Evolutionary conservation across 164 flowering plant genomes (phyloP).

Genomic region (Litsea cubeba): DNA sequence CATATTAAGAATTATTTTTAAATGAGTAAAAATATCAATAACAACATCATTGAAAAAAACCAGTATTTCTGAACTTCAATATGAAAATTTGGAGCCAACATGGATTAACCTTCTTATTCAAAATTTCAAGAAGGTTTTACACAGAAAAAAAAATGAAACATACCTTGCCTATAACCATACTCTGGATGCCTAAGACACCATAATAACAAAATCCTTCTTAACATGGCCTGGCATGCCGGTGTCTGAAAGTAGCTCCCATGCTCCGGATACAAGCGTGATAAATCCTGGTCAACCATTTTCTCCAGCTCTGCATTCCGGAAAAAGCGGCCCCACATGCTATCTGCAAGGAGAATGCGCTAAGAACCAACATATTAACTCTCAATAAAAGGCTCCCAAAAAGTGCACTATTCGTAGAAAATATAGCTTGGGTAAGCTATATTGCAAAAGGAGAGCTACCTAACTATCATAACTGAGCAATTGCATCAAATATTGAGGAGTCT

Average conservation of each 20-base stretch:
- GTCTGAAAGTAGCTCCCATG: conserved; percentile 91
- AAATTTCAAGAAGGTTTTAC: no score
- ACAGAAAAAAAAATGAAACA: neutral
- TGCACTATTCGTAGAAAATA: neutral
- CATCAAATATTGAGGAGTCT: neutral
- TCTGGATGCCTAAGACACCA: conserved; percentile 94
- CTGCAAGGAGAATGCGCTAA: conserved; percentile 35
- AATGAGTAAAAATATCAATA: no score
- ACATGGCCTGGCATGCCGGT: conserved; percentile 74
- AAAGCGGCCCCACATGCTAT: conserved; percentile 95
- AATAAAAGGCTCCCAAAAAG: neutral
- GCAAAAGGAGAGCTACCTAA: neutral
- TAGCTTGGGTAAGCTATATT: no score
- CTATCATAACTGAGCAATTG: neutral
- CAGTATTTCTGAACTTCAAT: no score
- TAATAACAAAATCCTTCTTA: conserved; percentile 70
- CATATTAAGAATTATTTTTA: no score
- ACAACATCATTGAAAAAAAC: no score
- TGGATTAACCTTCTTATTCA: no score
- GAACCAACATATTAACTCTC: no score
- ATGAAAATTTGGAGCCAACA: no score
- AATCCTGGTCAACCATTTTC: conserved; percentile 88
- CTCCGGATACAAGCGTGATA: conserved; percentile 90
- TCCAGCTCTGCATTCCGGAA: conserved; percentile 91
- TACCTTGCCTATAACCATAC: conserved; percentile 89